A percentile compares a stretch with the other conserved stretches of the same genome.
Conservation (phyloP, 495 filamentous ascomycete genomes). For the Geopyxis carbonaria region DNA sequence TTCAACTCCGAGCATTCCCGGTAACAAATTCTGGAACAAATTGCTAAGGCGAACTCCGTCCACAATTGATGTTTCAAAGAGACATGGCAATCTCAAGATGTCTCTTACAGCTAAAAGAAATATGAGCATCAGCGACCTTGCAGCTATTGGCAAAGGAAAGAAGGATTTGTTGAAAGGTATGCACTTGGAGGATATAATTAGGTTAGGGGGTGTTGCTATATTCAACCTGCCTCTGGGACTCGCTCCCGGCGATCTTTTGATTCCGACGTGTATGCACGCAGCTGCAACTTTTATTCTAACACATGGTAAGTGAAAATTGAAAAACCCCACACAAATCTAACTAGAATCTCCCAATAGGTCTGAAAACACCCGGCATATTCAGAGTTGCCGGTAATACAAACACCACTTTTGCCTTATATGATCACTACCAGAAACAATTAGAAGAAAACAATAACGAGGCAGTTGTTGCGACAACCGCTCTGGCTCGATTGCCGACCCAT, state of each 20-base stretch:
- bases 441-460: conserved; percentile 31
- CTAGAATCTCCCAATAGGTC: conserved; percentile 21
- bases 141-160: conserved; percentile 31
- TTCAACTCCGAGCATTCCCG: conserved; percentile 14
- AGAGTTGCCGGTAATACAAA: conserved; percentile 43
- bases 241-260: conserved; percentile 41
- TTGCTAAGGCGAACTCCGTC: conserved; percentile 20
- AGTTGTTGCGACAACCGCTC: conserved; percentile 36
- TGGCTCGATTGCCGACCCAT: conserved; percentile 37
- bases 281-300: conserved; percentile 47
- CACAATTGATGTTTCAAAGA: conserved; percentile 20
- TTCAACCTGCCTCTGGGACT: conserved; percentile 51
- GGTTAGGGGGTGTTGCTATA: conserved; percentile 55
- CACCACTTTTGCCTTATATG: conserved; percentile 40
- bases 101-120: conserved; percentile 16
- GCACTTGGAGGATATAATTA: conserved; percentile 45
- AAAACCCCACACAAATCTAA: background rate
- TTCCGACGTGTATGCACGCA: conserved; percentile 63
- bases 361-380: conserved; percentile 42
- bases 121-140: conserved; percentile 34
- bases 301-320: conserved; percentile 37
- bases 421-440: conserved; percentile 39
- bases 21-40: conserved; percentile 23
- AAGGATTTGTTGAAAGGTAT: conserved; percentile 44
- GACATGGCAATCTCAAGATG: conserved; percentile 17